These are phyloP conservation scores for Coix lacrymajobi DNA, from an alignment of 176 grass and related monocot genomes.

Conservation along the genomic window DNA sequence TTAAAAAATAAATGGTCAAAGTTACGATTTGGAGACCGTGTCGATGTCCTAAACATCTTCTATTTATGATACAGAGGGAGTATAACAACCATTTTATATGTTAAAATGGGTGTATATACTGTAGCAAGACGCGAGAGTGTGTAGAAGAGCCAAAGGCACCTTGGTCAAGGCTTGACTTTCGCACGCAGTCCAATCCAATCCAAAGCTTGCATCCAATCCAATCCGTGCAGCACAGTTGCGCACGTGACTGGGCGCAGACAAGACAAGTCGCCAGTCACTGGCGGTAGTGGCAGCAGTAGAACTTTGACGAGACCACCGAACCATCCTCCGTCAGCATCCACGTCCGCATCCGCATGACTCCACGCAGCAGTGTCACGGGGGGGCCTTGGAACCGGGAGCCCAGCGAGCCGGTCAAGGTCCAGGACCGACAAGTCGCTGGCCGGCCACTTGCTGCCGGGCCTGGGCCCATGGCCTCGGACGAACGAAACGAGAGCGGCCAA, in stretches of 20 bases:
- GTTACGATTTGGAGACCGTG: no score
- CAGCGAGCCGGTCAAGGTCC: not conserved
- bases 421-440: constrained; percentile 25
- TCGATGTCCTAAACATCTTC: no score
- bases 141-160: not conserved
- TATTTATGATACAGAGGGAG: no score
- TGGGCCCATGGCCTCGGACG: not conserved
- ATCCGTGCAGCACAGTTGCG: not conserved
- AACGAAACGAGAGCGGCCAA: not conserved
- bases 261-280: not conserved
- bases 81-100: no score
- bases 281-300: not conserved
- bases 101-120: not conserved
- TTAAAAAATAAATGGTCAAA: no score
- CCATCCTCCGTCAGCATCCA: not conserved
- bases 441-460: not conserved
- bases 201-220: not conserved
- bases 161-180: not conserved
- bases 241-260: constrained; percentile 3
- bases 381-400: not conserved
- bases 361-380: not conserved
- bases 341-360: not conserved
- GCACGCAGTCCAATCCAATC: not conserved
- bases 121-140: not conserved
- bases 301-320: not conserved